A percentile compares a stretch with the other conserved stretches of the same genome.
These are phyloP conservation scores for Cordyceps cateniannulata DNA, from an alignment of 2,329 filamentous ascomycete species.

Conservation along the genomic window DNA sequence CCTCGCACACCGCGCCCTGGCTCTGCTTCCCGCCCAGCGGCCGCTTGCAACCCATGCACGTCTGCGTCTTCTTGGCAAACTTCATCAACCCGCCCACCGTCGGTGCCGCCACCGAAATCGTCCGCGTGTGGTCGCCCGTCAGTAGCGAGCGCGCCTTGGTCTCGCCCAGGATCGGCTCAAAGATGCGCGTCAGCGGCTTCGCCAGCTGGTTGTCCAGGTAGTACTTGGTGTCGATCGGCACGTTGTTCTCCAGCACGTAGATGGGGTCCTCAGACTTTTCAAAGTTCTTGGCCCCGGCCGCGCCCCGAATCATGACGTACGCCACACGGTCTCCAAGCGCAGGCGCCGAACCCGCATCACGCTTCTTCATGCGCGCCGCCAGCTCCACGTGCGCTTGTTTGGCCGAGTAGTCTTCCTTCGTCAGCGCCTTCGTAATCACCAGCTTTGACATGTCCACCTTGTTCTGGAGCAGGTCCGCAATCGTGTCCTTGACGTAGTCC, in stretches of 20 bases:
- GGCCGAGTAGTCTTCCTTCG: constrained; percentile 80
- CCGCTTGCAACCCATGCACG: constrained; percentile 99
- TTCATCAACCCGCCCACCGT: constrained; percentile 94
- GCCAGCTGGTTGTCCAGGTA: constrained; percentile 98
- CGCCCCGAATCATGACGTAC: constrained; percentile 94
- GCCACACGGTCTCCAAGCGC: constrained; percentile 91
- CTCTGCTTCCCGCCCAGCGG: constrained; percentile 77
- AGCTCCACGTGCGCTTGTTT: constrained; percentile 97
- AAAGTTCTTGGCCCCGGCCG: constrained; percentile 86
- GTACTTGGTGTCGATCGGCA: constrained; percentile 97
- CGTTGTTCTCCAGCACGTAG: constrained; percentile 93
- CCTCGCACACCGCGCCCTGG: constrained; percentile 77
- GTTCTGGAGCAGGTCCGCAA: constrained; percentile 91
- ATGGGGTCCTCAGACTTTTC: constrained; percentile 97
- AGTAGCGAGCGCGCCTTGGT: constrained; percentile 82
- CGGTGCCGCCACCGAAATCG: constrained; percentile 86
- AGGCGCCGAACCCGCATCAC: constrained; percentile 89
- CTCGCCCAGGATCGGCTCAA: constrained; percentile 94
- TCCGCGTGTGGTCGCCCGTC: constrained; percentile 89
- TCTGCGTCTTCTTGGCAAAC: constrained; percentile 95
- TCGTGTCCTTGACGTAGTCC: constrained; percentile 96
- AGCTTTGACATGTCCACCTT: constrained; percentile 99
- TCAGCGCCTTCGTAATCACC: constrained; percentile 94
- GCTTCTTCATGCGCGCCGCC: constrained; percentile 93
- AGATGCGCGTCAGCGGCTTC: constrained; percentile 90